Conservation (phyloP, 768 basidiomycete species). For the Suillus alpinus region DNA sequence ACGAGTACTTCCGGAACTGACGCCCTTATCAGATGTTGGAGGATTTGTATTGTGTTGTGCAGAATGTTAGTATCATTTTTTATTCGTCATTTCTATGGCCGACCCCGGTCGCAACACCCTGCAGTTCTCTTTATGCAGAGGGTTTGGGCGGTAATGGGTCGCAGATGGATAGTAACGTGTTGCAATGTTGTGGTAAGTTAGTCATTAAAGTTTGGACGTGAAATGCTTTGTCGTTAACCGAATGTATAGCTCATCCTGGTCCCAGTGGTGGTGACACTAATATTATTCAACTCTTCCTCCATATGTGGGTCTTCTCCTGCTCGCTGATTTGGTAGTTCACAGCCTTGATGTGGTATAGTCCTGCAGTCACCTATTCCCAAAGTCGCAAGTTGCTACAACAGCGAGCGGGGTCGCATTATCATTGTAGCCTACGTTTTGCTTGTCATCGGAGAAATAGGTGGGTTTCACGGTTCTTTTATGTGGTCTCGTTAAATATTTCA, state of each 20-base stretch:
- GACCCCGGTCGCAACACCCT: background rate
- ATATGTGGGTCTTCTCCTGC: background rate
- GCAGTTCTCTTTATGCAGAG: background rate
- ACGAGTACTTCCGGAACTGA: background rate
- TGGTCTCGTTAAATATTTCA: background rate
- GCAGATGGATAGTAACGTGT: background rate
- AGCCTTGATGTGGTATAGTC: background rate
- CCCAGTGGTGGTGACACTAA: background rate
- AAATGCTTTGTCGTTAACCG: background rate
- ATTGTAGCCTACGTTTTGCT: background rate
- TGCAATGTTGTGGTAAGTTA: background rate
- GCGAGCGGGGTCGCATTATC: background rate
- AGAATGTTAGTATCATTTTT: background rate
- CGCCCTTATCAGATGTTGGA: background rate
- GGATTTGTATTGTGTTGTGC: background rate
- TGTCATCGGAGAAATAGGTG: background rate
- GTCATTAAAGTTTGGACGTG: background rate
- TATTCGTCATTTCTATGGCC: background rate
- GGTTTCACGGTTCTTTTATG: background rate
- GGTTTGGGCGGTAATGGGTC: background rate
- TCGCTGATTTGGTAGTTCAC: background rate
- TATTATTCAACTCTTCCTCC: background rate
- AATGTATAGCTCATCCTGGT: background rate
- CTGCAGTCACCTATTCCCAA: background rate
- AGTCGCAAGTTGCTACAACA: background rate